Percentiles rank a stretch among this genome's conserved stretches.
Conservation (phyloP, 768 basidiomycete genomes). For the Hygrophoropsis aurantiaca region DNA sequence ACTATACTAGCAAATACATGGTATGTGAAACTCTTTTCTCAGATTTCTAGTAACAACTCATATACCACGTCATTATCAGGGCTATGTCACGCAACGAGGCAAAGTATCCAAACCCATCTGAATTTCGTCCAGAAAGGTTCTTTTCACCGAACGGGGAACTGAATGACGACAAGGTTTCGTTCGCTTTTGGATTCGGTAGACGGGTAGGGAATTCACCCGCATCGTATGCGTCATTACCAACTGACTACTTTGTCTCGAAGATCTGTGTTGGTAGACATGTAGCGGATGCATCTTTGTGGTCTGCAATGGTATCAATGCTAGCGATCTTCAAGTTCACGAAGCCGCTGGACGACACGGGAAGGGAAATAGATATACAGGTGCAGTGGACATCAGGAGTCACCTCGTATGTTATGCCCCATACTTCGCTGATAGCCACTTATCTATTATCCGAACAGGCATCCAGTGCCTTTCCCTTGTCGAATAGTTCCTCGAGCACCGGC, state of each 20-base stretch:
- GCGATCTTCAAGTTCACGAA: slow-evolving; percentile 13
- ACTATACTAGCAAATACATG: slow-evolving; percentile 27
- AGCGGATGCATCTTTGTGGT: slow-evolving; percentile 13
- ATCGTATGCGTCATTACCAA: no score
- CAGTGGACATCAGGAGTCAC: slow-evolving; percentile 14
- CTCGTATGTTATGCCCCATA: slow-evolving; percentile 14
- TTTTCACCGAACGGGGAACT: background rate
- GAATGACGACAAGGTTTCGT: slow-evolving; percentile 2
- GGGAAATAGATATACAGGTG: slow-evolving; percentile 7
- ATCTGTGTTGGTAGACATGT: slow-evolving; percentile 19
- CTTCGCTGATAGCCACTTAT: no score
- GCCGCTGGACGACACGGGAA: slow-evolving; percentile 11
- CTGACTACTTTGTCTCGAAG: no score
- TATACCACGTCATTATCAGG: no score
- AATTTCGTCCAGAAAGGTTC: background rate
- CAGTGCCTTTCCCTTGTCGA: no score
- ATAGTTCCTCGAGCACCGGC: no score
- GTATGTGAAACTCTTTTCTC: slow-evolving; percentile 9
- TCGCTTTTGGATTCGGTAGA: slow-evolving; percentile 1
- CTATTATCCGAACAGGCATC: no score
- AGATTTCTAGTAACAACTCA: background rate
- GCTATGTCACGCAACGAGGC: background rate
- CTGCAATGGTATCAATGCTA: slow-evolving; percentile 15
- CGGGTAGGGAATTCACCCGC: background rate
- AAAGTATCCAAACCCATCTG: background rate